Base-by-base conservation (phyloP, 805 yeast species). In the Saturnispora bothae region DNA sequence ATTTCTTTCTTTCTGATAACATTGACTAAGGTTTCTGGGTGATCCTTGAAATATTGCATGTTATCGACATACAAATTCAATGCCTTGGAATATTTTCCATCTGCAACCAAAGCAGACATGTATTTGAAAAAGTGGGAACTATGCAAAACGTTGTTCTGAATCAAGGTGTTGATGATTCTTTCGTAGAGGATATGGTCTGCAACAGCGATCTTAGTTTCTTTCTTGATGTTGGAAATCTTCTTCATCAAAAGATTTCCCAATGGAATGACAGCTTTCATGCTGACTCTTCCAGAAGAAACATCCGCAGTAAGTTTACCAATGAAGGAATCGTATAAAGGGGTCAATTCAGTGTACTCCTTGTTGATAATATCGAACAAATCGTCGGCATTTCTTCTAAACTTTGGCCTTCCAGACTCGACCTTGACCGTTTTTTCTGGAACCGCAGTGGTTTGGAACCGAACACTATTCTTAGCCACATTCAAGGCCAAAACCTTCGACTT, bases 1-100 rank as follows among this genome's bases (percentile, higher is more conserved):
- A 33, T 9, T 13, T 15, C 37, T 34, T 34, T 18, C 21, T 27
- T 20, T 18, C 8, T 26, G 18, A 23, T 18, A 19, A 25, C 18
- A 15, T 16, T 14, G 31, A 31, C 19, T 21, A 43, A 35, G 2
- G 40, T 36, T 7, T 39, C 44, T 5, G 53, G 53, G 26, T 44
- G 47, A 18, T 33, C 23, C 30, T 46, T 53, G 31, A 48, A 45
- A 39, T 51, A 53, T 33, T 54, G 56, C 15, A 50, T 34, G 18
- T 48, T 36, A 28, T 53, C 53, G 31, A 54, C 47, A 54, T 56
- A 58, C 4, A 51, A 19, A n/a, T 51, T 46, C 21, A 59, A 36
- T 3, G 59, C 60, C 31, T 49, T 51, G 7, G 49, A 28, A 30
- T 41, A 49, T 29, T 53, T 48, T 5, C 39, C 37, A 19, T 58